Percentiles rank a stretch among this genome's conserved stretches.
phyloP scores from a whole-genome alignment of 371 early-diverging fungal species.

The Apophysomyces trapeziformis region DNA sequence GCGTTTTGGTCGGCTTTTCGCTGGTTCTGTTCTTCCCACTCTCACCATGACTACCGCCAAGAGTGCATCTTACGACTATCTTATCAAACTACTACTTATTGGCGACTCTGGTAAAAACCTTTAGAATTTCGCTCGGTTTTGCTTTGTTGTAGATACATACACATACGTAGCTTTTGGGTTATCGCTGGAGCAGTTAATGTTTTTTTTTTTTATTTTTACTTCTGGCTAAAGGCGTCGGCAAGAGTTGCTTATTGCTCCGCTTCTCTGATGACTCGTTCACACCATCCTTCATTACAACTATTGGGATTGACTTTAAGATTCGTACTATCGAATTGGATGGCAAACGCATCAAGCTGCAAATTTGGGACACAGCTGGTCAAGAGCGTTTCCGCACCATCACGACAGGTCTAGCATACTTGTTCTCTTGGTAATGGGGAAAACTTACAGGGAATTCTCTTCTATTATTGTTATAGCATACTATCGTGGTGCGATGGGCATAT shows the following conservation, averaged over 20 bases:
- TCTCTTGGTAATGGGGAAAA: background rate
- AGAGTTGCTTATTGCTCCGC: constrained; percentile 96
- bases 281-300: constrained; percentile 97
- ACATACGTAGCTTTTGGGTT: too few relatives aligned
- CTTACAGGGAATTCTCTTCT: background rate
- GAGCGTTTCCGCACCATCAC: constrained; percentile 99
- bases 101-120: constrained; percentile 93
- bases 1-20: background rate
- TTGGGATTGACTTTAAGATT: constrained; percentile 99
- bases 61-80: constrained; percentile 93
- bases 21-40: constrained; percentile 3
- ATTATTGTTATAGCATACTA: constrained; percentile 78
- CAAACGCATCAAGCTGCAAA: constrained; percentile 99
- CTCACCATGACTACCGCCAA: constrained; percentile 77
- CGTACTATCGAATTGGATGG: constrained; percentile 98
- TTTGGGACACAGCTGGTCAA: constrained; percentile 99
- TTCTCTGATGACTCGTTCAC: constrained; percentile 99
- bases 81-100: constrained; percentile 99
- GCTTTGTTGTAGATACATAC: too few relatives aligned
- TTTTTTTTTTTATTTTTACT: constrained; percentile 8
- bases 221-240: constrained; percentile 84
- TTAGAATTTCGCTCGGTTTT: background rate
- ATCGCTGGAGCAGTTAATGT: background rate
- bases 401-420: constrained; percentile 60
- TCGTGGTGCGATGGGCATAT: constrained; percentile 99